Base-by-base conservation (phyloP, 2,329 filamentous ascomycete genomes). In the Penicillium crustosum region DNA sequence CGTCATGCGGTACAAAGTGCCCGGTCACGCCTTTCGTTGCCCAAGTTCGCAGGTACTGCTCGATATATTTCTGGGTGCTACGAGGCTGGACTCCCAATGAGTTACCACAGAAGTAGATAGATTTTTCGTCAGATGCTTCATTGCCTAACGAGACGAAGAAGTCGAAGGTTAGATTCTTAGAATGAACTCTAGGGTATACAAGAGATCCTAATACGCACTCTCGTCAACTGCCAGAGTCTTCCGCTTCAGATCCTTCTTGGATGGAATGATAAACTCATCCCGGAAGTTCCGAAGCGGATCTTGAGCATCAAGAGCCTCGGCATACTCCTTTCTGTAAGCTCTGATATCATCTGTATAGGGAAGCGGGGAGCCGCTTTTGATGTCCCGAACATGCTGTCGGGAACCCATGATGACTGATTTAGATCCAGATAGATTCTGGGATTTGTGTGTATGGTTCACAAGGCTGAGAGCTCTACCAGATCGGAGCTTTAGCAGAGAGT, bases 31-130 rank as follows among this genome's bases (percentile, higher is more conserved):
- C 92, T 63, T 94, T 89, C 0, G 86, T 88, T 0, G 88, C 88
- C 92, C 93, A 96, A 4, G 90, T 91, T 61, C 89, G 84, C 1
- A 96, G 82, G 65, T 95, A 91, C 6, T 86, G 83, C 45, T 87
- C 79, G 61, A 96, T 77, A 61, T 90, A 87, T 17, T 82, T 77
- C 19, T 83, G 80, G 0, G 88, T 86, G 15, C 83, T 83, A 61
- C 83, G 86, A 44, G 93, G 91, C 73, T 96, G 92, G 4, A 93
- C 83, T 38, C 92, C 92, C 1, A 96, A 83, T 0, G 91, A 96
- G 78, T 96, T 96, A 56, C 93, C 93, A 64, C 91, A 93, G 62
- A 97, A 86, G 74, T 96, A 97, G 58, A 91, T 87, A 58, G 82
- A 83, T 48, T 78, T 76, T 29, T 80, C 76, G n/a, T 79, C 65